Evolutionary conservation across 1,139 yeast genomes (phyloP).

Genomic region (Nakaseomyces nivariensis): DNA sequence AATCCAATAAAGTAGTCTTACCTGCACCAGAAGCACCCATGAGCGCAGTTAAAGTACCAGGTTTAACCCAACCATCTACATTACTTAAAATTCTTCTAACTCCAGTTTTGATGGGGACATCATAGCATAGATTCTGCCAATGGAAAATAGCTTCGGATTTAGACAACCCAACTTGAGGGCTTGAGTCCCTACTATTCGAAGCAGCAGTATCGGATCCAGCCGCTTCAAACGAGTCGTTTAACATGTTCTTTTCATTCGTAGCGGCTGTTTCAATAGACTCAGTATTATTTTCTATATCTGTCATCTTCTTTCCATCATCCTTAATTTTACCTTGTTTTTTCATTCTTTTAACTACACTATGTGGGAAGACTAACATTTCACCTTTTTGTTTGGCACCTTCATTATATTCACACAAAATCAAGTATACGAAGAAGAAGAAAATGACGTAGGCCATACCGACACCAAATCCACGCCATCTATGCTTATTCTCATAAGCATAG

Average conservation of each 20-base stretch:
- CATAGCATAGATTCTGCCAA: conserved; percentile 72
- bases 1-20: conserved; percentile 67
- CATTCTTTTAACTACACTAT: conserved; percentile 33
- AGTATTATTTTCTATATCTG: conserved; percentile 16
- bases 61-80: conserved; percentile 80
- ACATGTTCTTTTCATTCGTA: conserved; percentile 14
- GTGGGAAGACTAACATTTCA: conserved; percentile 63
- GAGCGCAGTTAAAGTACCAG: conserved; percentile 64
- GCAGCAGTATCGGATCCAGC: neutral
- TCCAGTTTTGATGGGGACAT: conserved; percentile 55
- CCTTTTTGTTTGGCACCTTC: conserved; percentile 77
- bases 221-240: neutral
- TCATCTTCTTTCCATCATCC: conserved; percentile 5
- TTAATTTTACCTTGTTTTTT: conserved; percentile 23
- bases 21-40: conserved; percentile 93
- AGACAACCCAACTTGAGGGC: conserved; percentile 12
- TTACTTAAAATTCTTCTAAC: conserved; percentile 54
- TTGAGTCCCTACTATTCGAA: conserved; percentile 3
- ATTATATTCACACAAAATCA: conserved; percentile 51
- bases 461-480: conserved; percentile 83
- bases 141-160: conserved; percentile 48
- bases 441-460: conserved; percentile 36
- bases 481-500: conserved; percentile 47
- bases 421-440: conserved; percentile 29
- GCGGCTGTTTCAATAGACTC: conserved; percentile 7